Evolutionary conservation across 2,329 filamentous ascomycete species (phyloP).

Genomic region (Orbilia javanica): DNA sequence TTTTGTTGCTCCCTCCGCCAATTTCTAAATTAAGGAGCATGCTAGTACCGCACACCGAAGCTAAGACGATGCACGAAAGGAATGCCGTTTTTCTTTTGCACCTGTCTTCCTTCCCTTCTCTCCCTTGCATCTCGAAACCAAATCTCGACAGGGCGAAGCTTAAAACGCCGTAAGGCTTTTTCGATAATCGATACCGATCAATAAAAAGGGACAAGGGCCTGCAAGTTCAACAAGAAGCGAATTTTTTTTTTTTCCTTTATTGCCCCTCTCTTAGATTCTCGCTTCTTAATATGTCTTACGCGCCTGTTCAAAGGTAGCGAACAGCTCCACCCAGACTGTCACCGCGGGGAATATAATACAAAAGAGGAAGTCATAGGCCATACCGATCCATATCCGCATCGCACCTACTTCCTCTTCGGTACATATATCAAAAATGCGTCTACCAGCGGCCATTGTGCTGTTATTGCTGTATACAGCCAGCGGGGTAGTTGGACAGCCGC

Average conservation of each 20-base stretch:
- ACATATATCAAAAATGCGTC: slow-evolving; percentile 38
- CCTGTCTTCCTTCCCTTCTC: slow-evolving; percentile 5
- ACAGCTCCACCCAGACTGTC: slow-evolving; percentile 26
- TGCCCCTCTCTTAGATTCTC: background rate
- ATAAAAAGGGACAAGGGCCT: slow-evolving; percentile 35
- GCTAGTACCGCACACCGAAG: background rate
- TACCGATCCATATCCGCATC: slow-evolving; percentile 3
- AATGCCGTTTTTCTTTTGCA: background rate
- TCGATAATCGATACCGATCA: slow-evolving; percentile 44
- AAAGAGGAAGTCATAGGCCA: slow-evolving; percentile 27
- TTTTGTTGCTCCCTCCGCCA: too few species aligned
- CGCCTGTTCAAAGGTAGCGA: slow-evolving; percentile 25
- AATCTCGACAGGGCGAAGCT: background rate
- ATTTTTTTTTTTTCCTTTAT: background rate
- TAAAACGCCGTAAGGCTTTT: slow-evolving; percentile 5
- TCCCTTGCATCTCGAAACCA: slow-evolving; percentile 33
- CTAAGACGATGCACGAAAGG: slow-evolving; percentile 18
- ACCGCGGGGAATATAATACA: background rate
- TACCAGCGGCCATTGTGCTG: slow-evolving; percentile 33
- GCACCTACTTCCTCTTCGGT: background rate
- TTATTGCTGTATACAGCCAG: slow-evolving; percentile 38
- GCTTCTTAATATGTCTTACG: slow-evolving; percentile 45
- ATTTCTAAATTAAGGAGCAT: slow-evolving; percentile 56
- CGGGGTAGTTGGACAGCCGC: slow-evolving; percentile 35
- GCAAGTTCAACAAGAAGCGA: slow-evolving; percentile 24